Evolutionary conservation across 306 rosid species (phyloP).

Genomic region (Cicer yamashitae): DNA sequence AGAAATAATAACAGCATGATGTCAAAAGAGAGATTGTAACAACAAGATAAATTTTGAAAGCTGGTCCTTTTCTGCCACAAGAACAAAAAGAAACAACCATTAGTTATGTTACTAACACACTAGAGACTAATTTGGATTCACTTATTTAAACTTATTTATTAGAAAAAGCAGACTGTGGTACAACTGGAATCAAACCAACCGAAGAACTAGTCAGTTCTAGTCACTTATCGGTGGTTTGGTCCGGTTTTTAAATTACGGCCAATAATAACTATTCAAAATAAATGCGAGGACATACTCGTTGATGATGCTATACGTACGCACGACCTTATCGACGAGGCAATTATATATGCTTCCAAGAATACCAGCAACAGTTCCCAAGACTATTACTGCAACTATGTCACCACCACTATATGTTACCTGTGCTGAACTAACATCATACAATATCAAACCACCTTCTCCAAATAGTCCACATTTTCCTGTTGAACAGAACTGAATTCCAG

Average conservation of each 20-base stretch:
- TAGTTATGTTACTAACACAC: constrained; percentile 19
- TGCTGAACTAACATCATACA: constrained; percentile 70
- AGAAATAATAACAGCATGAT: constrained; percentile 68
- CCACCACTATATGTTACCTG: constrained; percentile 47
- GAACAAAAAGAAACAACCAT: constrained; percentile 28
- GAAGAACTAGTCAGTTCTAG: too few species aligned
- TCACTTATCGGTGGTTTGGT: too few species aligned
- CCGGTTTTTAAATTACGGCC: too few species aligned
- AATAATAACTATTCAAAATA: constrained; percentile 17
- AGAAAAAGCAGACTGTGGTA: background rate
- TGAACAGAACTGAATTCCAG: constrained; percentile 65
- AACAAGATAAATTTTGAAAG: constrained; percentile 64
- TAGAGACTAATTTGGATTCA: background rate
- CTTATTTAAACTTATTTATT: background rate
- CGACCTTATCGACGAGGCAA: constrained; percentile 83
- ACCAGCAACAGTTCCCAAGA: constrained; percentile 79
- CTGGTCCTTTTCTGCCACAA: constrained; percentile 76
- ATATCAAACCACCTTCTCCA: constrained; percentile 87
- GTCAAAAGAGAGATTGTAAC: constrained; percentile 68
- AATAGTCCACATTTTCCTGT: constrained; percentile 84
- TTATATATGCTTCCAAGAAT: constrained; percentile 85
- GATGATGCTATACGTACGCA: constrained; percentile 82
- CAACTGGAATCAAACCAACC: too few species aligned
- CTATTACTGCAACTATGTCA: constrained; percentile 62
- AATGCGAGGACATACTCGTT: constrained; percentile 70